Base-by-base conservation (phyloP, 208 protist species). In the Leishmania gerbilli region DNA sequence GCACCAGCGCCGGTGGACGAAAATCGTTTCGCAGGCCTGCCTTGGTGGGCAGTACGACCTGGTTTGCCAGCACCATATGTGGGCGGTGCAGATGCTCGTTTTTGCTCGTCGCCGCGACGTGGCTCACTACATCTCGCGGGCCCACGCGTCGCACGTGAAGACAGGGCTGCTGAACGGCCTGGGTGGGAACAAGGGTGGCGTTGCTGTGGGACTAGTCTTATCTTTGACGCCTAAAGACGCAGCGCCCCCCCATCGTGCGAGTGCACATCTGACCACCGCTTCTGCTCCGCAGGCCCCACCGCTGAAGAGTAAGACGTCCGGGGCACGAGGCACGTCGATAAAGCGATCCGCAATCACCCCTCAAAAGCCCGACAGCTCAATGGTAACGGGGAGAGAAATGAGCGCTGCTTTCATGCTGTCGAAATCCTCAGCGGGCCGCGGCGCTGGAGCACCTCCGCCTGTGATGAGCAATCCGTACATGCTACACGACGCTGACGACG, bases 101-200 rank as follows among this genome's bases (percentile, higher is more conserved):
- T 98, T 96, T 79, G 94, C 88, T 2, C 87, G 94, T 24, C 76
- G 80, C 19, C 81, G 85, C 13, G 95, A 96, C 78, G 89, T 98
- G 47, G 87, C 87, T 27, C 56, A 74, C 56, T 92, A 95, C 83
- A 84, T 98, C 13, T 81, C 77, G 6, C 77, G 89, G 40, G 76
- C 91, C 0, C 83, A 95, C 77, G 24, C 47, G 34, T 85, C 89
- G 8, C 78, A 85, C 76, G 90, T 96, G 31, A 86, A 84, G 81
- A 92, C 91, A 5, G 90, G 91, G 19, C 74, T 96, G 71, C 55
- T 88, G 8, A 87, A 82, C 2, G 95, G 95, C 47, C 58, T 89
- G 7, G 77, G 95, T 53, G 98, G 97, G 24, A 99, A 99, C 87
- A 99, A 99, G 82, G 98, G 98, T 60, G 97, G 93, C 15, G 91